Evolutionary conservation across 1,284 basidiomycete genomes (phyloP).

Genomic region (Ganoderma meredithae): DNA sequence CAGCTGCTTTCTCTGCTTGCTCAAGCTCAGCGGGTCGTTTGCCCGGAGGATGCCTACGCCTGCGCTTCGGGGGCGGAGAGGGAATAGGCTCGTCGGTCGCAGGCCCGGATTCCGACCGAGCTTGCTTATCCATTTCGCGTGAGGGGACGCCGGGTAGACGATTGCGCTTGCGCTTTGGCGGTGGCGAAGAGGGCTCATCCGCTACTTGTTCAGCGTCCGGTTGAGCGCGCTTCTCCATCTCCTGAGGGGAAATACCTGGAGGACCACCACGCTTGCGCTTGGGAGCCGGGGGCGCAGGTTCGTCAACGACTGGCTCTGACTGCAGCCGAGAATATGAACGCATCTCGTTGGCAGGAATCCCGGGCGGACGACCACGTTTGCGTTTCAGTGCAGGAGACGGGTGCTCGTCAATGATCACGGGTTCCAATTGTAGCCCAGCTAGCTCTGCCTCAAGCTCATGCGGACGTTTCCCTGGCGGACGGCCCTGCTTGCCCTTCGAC

Average conservation of each 20-base stretch:
- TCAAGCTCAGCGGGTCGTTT: slow-evolving; percentile 11
- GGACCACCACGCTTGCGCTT: slow-evolving; percentile 17
- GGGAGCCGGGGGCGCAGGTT: neutral
- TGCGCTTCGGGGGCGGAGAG: neutral
- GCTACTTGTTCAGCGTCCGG: neutral
- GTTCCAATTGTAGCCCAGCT: neutral
- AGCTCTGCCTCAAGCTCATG: slow-evolving; percentile 2
- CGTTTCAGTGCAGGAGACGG: neutral
- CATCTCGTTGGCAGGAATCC: neutral
- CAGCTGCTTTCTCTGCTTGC: neutral
- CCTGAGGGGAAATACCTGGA: slow-evolving; percentile 9
- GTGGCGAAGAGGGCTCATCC: neutral
- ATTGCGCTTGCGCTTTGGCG: slow-evolving; percentile 8
- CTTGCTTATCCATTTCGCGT: neutral
- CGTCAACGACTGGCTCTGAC: slow-evolving; percentile 4
- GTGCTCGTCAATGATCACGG: neutral
- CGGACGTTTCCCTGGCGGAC: neutral
- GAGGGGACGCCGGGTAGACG: slow-evolving; percentile 13
- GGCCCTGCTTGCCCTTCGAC: slow-evolving; percentile 17
- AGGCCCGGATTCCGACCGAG: neutral
- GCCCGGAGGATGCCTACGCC: slow-evolving; percentile 4
- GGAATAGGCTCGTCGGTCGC: neutral
- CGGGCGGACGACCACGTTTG: slow-evolving; percentile 3
- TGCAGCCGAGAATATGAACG: neutral
- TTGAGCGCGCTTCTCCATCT: neutral